Evolutionary conservation across 1,284 basidiomycete species (phyloP).

Genomic region (Boletus albobrunnescens): DNA sequence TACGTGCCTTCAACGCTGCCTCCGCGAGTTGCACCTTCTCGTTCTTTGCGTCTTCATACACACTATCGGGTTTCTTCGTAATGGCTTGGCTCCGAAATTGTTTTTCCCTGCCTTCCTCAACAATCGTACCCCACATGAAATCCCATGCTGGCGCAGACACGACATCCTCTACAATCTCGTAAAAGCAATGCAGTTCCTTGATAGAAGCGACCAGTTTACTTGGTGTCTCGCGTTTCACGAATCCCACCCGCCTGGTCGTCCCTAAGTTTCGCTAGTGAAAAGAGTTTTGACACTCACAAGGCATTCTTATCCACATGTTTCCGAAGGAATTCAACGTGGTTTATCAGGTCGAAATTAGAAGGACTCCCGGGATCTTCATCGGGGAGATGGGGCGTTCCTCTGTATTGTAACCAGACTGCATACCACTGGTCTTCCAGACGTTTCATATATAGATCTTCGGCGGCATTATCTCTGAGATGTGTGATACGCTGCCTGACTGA

Average conservation of each 20-base stretch:
- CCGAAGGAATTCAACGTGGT: constrained; percentile 78
- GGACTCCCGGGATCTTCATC: constrained; percentile 69
- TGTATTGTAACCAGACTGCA: constrained; percentile 68
- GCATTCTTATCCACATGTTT: constrained; percentile 80
- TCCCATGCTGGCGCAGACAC: constrained; percentile 53
- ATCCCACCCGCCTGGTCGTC: constrained; percentile 50
- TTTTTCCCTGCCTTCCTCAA: constrained; percentile 75
- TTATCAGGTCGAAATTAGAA: constrained; percentile 70
- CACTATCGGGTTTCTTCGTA: constrained; percentile 42
- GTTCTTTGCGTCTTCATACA: constrained; percentile 32
- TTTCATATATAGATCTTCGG: constrained; percentile 70
- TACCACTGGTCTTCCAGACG: constrained; percentile 82
- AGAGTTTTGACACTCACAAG: constrained; percentile 52
- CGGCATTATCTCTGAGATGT: constrained; percentile 58
- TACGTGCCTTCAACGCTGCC: constrained; percentile 62
- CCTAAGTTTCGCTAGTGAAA: constrained; percentile 12
- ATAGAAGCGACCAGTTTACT: constrained; percentile 45
- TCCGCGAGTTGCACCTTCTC: constrained; percentile 56
- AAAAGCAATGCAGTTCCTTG: constrained; percentile 45
- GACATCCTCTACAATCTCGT: constrained; percentile 47
- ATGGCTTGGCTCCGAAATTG: constrained; percentile 57
- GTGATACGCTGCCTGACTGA: constrained; percentile 62
- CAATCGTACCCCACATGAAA: constrained; percentile 65
- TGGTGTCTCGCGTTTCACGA: constrained; percentile 42
- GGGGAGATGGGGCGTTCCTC: constrained; percentile 61